Conservation (phyloP, 164 flowering plant species). For the Litsea cubeba region DNA sequence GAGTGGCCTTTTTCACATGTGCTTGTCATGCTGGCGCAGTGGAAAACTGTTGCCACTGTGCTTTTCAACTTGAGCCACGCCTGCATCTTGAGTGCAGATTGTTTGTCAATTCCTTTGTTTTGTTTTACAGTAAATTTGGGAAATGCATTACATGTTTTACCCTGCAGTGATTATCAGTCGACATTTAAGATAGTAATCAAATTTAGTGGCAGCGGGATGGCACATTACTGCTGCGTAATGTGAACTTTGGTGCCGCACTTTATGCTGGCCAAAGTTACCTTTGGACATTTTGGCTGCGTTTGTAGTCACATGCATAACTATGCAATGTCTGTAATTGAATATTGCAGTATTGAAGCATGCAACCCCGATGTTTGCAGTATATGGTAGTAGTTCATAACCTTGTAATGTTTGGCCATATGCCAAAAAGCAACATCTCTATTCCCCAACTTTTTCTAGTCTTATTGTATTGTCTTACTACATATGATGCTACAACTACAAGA, state of each 20-base stretch:
- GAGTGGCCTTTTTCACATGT: too few relatives aligned
- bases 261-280: background rate
- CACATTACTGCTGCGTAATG: background rate
- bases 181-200: background rate
- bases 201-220: background rate
- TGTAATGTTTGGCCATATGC: background rate
- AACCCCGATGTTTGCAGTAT: background rate
- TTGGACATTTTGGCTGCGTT: background rate
- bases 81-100: too few relatives aligned
- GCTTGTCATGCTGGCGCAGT: too few relatives aligned
- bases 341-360: background rate
- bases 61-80: too few relatives aligned
- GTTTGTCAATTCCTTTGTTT: too few relatives aligned
- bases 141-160: too few relatives aligned
- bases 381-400: background rate
- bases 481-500: background rate
- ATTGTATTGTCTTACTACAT: background rate
- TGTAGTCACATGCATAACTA: background rate
- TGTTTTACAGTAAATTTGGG: too few relatives aligned
- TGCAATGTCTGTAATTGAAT: background rate
- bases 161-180: background rate
- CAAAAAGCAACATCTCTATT: background rate
- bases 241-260: background rate
- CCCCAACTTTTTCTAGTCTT: background rate
- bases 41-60: too few relatives aligned